Conservation (phyloP, 371 early-diverging fungal genomes). For the Basidiobolus meristosporus region DNA sequence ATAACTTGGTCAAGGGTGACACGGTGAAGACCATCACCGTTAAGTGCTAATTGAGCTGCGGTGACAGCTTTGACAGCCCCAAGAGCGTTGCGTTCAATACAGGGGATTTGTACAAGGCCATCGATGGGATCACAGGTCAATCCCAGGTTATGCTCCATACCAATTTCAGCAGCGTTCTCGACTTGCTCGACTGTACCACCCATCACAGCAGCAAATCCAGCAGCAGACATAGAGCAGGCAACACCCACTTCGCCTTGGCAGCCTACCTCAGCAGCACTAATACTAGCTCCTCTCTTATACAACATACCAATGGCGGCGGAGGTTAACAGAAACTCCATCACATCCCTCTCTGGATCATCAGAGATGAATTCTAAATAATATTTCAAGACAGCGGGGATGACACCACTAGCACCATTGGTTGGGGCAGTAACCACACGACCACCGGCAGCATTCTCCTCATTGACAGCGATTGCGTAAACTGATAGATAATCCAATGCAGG, state of each 20-base stretch:
- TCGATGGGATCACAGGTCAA: conserved; percentile 87
- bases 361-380: conserved; percentile 88
- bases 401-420: conserved; percentile 88
- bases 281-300: conserved; percentile 85
- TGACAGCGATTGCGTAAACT: conserved; percentile 89
- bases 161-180: conserved; percentile 92
- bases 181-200: conserved; percentile 79
- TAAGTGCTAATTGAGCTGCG: conserved; percentile 83
- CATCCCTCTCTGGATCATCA: conserved; percentile 67
- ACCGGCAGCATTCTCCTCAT: conserved; percentile 93
- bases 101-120: conserved; percentile 88
- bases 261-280: conserved; percentile 90
- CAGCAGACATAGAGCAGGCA: conserved; percentile 91
- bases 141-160: conserved; percentile 90
- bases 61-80: conserved; percentile 91
- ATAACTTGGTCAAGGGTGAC: conserved; percentile 90
- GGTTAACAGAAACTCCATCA: conserved; percentile 80
- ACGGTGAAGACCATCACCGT: conserved; percentile 88
- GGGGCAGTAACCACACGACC: conserved; percentile 87
- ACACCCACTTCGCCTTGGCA: conserved; percentile 85
- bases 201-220: conserved; percentile 88
- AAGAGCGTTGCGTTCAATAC: conserved; percentile 87
- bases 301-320: conserved; percentile 91
- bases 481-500: conserved; percentile 87
- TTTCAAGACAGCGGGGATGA: conserved; percentile 85